These are phyloP conservation scores for Teratosphaeria nubilosa DNA, from an alignment of 2,329 filamentous ascomycete genomes.

Conservation along the genomic window DNA sequence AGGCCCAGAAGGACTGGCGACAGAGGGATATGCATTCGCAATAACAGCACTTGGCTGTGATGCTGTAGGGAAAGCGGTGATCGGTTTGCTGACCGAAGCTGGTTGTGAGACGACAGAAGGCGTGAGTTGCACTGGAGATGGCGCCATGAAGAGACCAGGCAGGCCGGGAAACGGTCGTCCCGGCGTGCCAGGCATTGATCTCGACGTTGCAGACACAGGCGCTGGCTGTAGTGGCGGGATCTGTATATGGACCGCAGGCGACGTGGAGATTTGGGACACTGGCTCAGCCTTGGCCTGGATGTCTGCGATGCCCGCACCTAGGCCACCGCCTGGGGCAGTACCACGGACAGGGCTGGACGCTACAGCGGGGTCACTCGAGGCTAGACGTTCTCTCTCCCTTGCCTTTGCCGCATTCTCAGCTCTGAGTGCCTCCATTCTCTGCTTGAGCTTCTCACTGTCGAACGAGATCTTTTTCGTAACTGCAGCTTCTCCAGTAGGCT, in stretches of 20 bases:
- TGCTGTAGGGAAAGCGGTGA: not conserved
- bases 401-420: conserved; percentile 15
- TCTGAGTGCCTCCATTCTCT: conserved; percentile 68
- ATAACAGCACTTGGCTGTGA: not conserved
- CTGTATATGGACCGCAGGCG: not conserved
- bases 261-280: not conserved
- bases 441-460: conserved; percentile 60
- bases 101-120: not conserved
- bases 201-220: not conserved
- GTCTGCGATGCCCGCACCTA: conserved; percentile 7
- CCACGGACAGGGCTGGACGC: conserved; percentile 3
- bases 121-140: conserved; percentile 2
- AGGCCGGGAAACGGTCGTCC: conserved; percentile 7
- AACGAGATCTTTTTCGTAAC: not conserved
- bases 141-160: conserved; percentile 17
- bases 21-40: not conserved
- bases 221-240: conserved; percentile 1
- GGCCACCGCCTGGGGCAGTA: not conserved
- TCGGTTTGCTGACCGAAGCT: not conserved
- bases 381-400: conserved; percentile 4
- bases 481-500: not conserved
- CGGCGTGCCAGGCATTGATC: not conserved
- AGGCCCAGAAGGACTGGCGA: not conserved
- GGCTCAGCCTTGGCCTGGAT: not conserved
- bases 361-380: conserved; percentile 5